phyloP scores from a whole-genome alignment of 1,139 yeast genomes.

The Citeromyces hawaiiensis region DNA sequence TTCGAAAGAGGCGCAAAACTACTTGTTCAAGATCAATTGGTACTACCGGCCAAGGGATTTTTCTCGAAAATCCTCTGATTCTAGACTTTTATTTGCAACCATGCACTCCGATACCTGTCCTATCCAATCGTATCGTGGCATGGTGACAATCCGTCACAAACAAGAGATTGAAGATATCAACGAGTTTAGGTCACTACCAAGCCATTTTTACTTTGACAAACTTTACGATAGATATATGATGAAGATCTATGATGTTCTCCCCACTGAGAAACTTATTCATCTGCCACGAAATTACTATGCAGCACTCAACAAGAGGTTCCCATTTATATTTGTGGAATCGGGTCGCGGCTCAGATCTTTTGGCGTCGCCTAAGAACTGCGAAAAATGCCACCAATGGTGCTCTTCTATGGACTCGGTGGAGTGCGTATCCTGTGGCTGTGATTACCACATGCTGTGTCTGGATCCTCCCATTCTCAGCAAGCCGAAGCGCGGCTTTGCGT shows the following conservation, averaged over 20 bases:
- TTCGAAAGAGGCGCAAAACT: conserved; percentile 29
- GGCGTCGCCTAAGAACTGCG: conserved; percentile 57
- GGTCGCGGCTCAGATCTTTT: conserved; percentile 54
- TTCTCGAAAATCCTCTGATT: conserved; percentile 50
- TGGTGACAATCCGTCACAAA: conserved; percentile 54
- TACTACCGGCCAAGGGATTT: conserved; percentile 84
- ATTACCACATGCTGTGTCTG: conserved; percentile 72
- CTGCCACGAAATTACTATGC: conserved; percentile 46
- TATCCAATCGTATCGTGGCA: conserved; percentile 61
- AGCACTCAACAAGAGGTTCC: conserved; percentile 57
- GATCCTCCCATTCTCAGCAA: conserved; percentile 73
- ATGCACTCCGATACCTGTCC: conserved; percentile 86
- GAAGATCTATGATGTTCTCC: conserved; percentile 68
- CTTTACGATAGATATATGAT: conserved; percentile 81
- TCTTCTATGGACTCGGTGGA: conserved; percentile 59
- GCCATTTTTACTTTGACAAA: conserved; percentile 74
- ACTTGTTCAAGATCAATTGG: conserved; percentile 73
- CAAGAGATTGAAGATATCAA: conserved; percentile 53
- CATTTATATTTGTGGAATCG: conserved; percentile 65
- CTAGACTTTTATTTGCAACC: conserved; percentile 71
- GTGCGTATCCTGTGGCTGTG: conserved; percentile 65
- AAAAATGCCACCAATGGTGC: conserved; percentile 77
- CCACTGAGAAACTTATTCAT: conserved; percentile 40
- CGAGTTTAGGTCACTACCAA: conserved; percentile 41
- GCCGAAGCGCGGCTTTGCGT: conserved; percentile 81